Conservation (phyloP, 306 rosid genomes). For the Quercus cerris region DNA sequence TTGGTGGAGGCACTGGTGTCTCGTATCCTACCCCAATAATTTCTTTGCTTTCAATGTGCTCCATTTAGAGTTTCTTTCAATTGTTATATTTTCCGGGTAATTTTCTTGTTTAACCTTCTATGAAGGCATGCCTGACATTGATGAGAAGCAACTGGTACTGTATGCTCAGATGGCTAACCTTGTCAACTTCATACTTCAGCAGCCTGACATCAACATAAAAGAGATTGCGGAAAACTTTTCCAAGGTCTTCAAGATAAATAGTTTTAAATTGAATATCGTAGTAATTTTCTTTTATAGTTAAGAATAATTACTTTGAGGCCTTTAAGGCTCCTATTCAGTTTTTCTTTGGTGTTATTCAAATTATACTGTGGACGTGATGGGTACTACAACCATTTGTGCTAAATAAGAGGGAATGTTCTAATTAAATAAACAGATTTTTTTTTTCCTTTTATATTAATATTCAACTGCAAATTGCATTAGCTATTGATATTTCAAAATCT, state of each 20-base stretch:
- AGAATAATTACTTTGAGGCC: conserved; percentile 3
- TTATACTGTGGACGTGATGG: not conserved
- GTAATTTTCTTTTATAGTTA: not conserved
- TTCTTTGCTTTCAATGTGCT: conserved; percentile 11
- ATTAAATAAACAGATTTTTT: not conserved
- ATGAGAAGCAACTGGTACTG: conserved; percentile 68
- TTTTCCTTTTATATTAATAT: too few relatives aligned
- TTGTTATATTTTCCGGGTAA: conserved; percentile 7
- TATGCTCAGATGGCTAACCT: conserved; percentile 96
- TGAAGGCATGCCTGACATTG: conserved; percentile 70
- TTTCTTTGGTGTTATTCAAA: not conserved
- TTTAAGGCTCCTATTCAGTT: not conserved
- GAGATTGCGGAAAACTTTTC: conserved; percentile 80
- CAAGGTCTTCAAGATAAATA: conserved; percentile 46
- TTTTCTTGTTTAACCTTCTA: conserved; percentile 42
- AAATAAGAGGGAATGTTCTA: not conserved
- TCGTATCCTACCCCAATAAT: conserved; percentile 60
- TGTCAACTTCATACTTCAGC: conserved; percentile 64
- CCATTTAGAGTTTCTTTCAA: conserved; percentile 1
- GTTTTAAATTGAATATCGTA: not conserved
- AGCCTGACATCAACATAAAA: conserved; percentile 69
- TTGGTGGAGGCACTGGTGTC: conserved; percentile 82
- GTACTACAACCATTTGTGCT: not conserved
- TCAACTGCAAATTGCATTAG: not conserved
- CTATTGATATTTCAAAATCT: not conserved